Percentiles rank a stretch among this genome's conserved stretches.
phyloP scores from a whole-genome alignment of 495 filamentous ascomycete genomes.

The Aspergillus funiculosus region DNA sequence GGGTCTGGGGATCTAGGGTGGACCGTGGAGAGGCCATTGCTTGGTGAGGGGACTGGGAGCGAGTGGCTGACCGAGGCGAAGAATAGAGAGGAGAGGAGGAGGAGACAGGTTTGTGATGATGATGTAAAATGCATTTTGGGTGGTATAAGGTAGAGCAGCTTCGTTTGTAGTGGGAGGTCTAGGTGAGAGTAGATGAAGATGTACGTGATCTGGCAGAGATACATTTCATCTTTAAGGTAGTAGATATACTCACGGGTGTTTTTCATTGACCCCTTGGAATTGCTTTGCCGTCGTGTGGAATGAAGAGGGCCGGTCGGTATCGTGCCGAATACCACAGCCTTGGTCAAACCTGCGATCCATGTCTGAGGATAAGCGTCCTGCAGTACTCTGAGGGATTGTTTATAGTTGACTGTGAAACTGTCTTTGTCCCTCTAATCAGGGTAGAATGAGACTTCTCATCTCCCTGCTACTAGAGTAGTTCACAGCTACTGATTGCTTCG shows the following conservation, averaged over 20 bases:
- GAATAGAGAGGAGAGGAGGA: constrained; percentile 5
- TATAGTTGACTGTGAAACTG: no score
- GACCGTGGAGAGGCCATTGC: neutral
- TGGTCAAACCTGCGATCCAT: neutral
- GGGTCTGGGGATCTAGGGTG: constrained; percentile 6
- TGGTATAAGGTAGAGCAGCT: neutral
- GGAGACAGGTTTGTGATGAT: constrained; percentile 5
- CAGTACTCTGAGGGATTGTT: no score
- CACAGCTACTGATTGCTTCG: no score
- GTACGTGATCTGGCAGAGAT: no score
- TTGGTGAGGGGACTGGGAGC: neutral
- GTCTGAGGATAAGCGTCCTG: no score
- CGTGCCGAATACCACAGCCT: neutral
- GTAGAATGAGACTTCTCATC: no score
- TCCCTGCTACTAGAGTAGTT: no score
- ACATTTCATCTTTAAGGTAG: neutral
- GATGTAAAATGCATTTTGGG: neutral
- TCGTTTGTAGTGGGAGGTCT: no score
- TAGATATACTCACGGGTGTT: constrained; percentile 5
- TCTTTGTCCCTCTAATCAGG: no score
- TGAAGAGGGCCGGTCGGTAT: constrained; percentile 3
- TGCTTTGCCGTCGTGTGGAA: constrained; percentile 12
- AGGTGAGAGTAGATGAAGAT: no score
- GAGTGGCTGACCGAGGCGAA: constrained; percentile 11
- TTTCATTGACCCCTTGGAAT: neutral